Percentiles rank a stretch among this genome's conserved stretches.
phyloP scores from a whole-genome alignment of 768 basidiomycete genomes.

The Crepidotus variabilis region DNA sequence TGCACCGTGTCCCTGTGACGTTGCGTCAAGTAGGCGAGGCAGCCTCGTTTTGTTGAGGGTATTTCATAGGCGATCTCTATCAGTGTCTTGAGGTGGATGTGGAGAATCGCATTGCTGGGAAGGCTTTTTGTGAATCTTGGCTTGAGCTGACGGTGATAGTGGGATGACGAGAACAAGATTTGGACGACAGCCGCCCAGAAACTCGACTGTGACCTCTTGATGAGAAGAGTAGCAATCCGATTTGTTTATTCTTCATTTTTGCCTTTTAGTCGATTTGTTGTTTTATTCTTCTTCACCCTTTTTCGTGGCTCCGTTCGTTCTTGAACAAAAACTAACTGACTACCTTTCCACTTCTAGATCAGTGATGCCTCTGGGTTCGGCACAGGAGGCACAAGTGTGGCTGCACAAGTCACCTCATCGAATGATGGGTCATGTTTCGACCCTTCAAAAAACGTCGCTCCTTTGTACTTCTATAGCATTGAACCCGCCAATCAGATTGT shows the following conservation, averaged over 20 bases:
- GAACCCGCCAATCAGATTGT: conserved; percentile 60
- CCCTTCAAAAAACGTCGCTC: conserved; percentile 38
- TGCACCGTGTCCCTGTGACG: no score
- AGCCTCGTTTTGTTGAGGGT: no score
- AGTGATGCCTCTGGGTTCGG: conserved; percentile 48
- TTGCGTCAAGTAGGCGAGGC: no score
- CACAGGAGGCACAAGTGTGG: conserved; percentile 70
- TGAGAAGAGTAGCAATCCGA: no score
- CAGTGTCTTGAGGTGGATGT: no score
- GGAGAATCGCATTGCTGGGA: no score
- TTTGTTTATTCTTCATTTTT: not conserved
- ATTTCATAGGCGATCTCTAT: no score
- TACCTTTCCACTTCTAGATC: conserved; percentile 20
- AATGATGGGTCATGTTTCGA: conserved; percentile 61
- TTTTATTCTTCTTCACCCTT: not conserved
- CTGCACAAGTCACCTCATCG: conserved; percentile 50
- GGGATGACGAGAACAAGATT: no score
- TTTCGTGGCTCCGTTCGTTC: not conserved
- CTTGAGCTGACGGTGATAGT: no score
- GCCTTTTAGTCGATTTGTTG: not conserved
- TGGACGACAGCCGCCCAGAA: no score
- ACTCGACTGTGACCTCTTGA: no score
- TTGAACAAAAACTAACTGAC: not conserved
- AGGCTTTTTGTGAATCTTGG: no score
- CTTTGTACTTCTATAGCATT: conserved; percentile 58